Base-by-base conservation (phyloP, 2,329 filamentous ascomycete genomes). In the Monilinia vaccinii-corymbosi region DNA sequence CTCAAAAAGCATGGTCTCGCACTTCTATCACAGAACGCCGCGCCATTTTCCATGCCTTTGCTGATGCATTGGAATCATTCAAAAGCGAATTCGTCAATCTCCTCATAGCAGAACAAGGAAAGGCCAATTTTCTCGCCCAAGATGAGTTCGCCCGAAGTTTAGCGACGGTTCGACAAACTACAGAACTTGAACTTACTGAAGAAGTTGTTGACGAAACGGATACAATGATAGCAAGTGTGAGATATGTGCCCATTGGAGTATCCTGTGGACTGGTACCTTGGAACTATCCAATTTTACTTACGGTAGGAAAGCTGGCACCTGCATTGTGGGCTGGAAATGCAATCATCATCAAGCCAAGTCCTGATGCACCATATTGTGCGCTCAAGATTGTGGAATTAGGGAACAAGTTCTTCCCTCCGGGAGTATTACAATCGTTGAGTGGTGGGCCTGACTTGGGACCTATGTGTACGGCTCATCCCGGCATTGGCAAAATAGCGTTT, bases 341-440 rank as follows among this genome's bases (percentile, higher is more conserved):
- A 16, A 71, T 83, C 23, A 81, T 83, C 63, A 75, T 83, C 62
- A 81, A 81, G 67, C 80, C 82, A 0, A 84, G 81, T 0, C 82
- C 75, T 40, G 82, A 75, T 72, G 83, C 78, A 36, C 81, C 77
- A 13, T 81, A 77, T 69, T 71, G 74, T 44, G 74, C 75, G 28
- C 71, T 83, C 56, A 82, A 81, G 64, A 73, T 81, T 60, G 76
- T 72, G 56, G 80, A 83, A 68, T 68, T 83, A 4, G 76, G 73
- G 0, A 73, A 75, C 52, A 68, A 72, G 0, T 71, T 79, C 46
- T 75, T 84, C 28, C 81, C 81, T 0, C 75, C 78, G 0, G 81
- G 81, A 18, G 78, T 84, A 16, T 69, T 84, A 23, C 81, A 83
- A 48, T 58, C 51, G 0, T 16, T 62, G 14, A 46, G 52, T n/a